Conservation (phyloP, 2,329 filamentous ascomycete genomes). For the Grosmannia clavigera region DNA sequence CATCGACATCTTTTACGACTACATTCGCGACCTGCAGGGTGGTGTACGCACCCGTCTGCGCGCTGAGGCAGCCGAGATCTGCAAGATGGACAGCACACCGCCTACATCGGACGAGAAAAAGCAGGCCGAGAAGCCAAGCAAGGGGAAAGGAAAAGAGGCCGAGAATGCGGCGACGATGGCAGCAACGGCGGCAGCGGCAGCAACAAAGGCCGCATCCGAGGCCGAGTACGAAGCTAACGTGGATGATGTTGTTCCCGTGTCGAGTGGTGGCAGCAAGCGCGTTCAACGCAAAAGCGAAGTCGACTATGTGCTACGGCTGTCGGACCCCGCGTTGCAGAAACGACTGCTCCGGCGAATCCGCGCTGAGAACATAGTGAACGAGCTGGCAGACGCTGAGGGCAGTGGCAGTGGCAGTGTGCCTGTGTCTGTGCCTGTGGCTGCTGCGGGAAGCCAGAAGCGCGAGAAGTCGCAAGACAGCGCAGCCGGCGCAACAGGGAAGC, state of each 20-base stretch:
- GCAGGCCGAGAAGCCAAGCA: neutral
- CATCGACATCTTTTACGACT: slow-evolving; percentile 58
- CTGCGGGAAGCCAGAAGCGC: neutral
- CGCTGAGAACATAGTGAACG: slow-evolving; percentile 40
- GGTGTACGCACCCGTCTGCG: slow-evolving; percentile 56
- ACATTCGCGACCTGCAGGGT: slow-evolving; percentile 70
- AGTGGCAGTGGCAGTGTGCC: slow-evolving; percentile 13
- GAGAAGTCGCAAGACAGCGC: neutral
- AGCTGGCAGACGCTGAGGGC: slow-evolving; percentile 14
- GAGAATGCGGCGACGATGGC: neutral
- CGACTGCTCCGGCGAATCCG: slow-evolving; percentile 52
- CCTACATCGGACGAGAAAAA: slow-evolving; percentile 22
- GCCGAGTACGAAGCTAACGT: slow-evolving; percentile 44
- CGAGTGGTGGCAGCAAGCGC: slow-evolving; percentile 32
- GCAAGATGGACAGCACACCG: slow-evolving; percentile 37
- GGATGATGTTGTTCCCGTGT: slow-evolving; percentile 26
- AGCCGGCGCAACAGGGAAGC: slow-evolving; percentile 22
- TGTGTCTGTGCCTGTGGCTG: neutral
- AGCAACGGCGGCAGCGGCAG: neutral
- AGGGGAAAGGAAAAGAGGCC: neutral
- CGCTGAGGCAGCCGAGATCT: slow-evolving; percentile 50
- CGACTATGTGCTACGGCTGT: slow-evolving; percentile 31
- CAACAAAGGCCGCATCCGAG: neutral
- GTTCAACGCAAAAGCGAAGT: slow-evolving; percentile 28
- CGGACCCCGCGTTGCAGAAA: slow-evolving; percentile 38